Evolutionary conservation across 345 rosid species (phyloP).

Genomic region (Aurinia saxatilis): DNA sequence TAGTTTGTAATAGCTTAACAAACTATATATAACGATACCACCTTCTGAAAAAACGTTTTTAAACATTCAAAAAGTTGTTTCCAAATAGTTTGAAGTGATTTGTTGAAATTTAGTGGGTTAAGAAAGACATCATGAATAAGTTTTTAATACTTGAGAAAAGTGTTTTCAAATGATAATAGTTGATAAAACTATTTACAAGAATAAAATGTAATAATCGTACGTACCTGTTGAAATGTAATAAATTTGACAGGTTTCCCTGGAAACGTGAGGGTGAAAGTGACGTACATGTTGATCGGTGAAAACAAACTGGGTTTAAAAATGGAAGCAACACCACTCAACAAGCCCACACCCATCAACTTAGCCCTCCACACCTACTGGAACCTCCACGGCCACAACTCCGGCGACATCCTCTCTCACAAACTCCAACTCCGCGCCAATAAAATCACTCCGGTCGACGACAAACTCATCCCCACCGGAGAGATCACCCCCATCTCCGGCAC

Average conservation of each 20-base stretch:
- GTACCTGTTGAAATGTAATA: not conserved
- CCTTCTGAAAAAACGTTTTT: too few species aligned
- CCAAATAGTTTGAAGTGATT: too few species aligned
- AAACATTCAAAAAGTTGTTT: too few species aligned
- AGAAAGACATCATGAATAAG: too few species aligned
- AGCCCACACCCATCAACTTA: constrained; percentile 65
- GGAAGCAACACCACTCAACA: constrained; percentile 47
- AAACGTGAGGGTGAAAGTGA: constrained; percentile 44
- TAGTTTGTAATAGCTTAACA: too few species aligned
- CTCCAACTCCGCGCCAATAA: constrained; percentile 41
- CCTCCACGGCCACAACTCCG: constrained; percentile 61
- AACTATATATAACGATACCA: too few species aligned
- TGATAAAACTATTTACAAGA: too few species aligned
- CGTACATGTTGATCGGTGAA: constrained; percentile 45
- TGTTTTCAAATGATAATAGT: too few species aligned
- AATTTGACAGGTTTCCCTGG: constrained; percentile 66
- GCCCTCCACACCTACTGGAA: constrained; percentile 86
- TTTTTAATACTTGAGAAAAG: too few species aligned
- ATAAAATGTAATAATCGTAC: too few species aligned
- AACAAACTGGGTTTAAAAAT: constrained; percentile 53
- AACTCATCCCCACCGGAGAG: constrained; percentile 75
- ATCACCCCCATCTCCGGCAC: constrained; percentile 38
- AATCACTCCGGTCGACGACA: constrained; percentile 57
- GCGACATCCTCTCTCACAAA: constrained; percentile 53
- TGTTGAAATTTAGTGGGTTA: too few species aligned